A percentile compares a stretch with the other conserved stretches of the same genome.
Evolutionary conservation across 2,329 filamentous ascomycete genomes (phyloP).

Genomic region (Neonectria ditissima): DNA sequence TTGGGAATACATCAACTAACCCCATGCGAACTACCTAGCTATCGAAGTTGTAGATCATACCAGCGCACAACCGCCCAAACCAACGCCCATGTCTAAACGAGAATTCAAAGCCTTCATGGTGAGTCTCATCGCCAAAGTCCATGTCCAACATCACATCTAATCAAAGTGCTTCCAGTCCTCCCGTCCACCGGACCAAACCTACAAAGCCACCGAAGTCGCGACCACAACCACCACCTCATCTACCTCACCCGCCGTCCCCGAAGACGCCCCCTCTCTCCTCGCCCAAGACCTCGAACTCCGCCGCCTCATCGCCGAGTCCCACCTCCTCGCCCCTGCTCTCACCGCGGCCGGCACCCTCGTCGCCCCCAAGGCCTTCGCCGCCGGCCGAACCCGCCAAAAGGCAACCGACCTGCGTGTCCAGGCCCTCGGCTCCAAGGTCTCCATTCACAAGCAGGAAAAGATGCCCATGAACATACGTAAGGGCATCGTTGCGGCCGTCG

Average conservation of each 20-base stretch:
- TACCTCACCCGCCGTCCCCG: conserved; percentile 55
- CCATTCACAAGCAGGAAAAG: conserved; percentile 80
- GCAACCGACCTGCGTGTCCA: conserved; percentile 87
- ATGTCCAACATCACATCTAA: conserved; percentile 2
- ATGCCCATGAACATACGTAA: conserved; percentile 91
- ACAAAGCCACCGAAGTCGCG: conserved; percentile 32
- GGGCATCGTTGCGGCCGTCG: conserved; percentile 80
- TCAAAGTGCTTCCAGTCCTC: conserved; percentile 55
- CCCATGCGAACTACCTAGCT: conserved; percentile 33
- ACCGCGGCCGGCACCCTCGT: conserved; percentile 54
- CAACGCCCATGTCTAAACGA: conserved; percentile 68
- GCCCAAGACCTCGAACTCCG: conserved; percentile 95
- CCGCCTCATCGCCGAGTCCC: conserved; percentile 89
- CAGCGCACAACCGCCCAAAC: conserved; percentile 51
- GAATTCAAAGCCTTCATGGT: conserved; percentile 86
- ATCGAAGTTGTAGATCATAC: conserved; percentile 75
- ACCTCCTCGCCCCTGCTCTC: conserved; percentile 74
- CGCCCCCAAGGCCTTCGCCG: conserved; percentile 57
- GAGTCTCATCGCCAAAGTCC: conserved; percentile 11
- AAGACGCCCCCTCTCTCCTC: conserved; percentile 76
- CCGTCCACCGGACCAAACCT: conserved; percentile 57
- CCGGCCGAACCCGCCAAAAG: conserved; percentile 81
- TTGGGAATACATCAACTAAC: not conserved
- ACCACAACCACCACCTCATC: conserved; percentile 37
- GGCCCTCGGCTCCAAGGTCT: conserved; percentile 81